Conservation (phyloP, 768 basidiomycete species). For the Tricholoma sp. region DNA sequence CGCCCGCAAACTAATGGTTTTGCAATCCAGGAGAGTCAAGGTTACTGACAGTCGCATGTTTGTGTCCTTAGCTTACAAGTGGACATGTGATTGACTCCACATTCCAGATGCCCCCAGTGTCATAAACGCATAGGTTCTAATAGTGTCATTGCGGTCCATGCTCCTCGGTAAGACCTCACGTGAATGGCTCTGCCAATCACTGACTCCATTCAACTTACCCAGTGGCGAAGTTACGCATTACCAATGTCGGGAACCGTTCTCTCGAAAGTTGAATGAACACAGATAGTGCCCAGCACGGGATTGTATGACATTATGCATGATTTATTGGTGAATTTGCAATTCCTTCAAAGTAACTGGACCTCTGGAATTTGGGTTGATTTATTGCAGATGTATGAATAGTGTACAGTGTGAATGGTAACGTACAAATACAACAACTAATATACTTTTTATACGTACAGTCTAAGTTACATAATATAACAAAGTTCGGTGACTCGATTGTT, state of each 20-base stretch:
- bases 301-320: not conserved
- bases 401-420: conserved; percentile 10
- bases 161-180: conserved; percentile 57
- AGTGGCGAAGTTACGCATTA: conserved; percentile 98
- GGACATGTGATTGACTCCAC: not conserved
- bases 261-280: conserved; percentile 45
- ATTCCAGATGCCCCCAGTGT: conserved; percentile 84
- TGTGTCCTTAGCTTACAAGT: conserved; percentile 26
- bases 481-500: conserved; percentile 4
- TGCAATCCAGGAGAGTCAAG: conserved; percentile 81
- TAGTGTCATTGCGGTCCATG: conserved; percentile 91
- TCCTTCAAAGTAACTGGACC: too few species aligned
- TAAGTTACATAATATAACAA: conserved; percentile 28
- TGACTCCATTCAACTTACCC: conserved; percentile 1
- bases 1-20: conserved; percentile 61
- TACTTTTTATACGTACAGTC: conserved; percentile 19
- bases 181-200: not conserved
- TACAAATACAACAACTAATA: conserved; percentile 16
- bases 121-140: conserved; percentile 85
- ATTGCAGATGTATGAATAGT: conserved; percentile 5
- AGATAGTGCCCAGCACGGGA: conserved; percentile 5
- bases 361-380: not conserved
- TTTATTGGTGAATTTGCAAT: too few species aligned
- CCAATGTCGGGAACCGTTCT: conserved; percentile 86
- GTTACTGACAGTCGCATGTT: conserved; percentile 92